A percentile compares a stretch with the other conserved stretches of the same genome.
phyloP scores from a whole-genome alignment of 2,329 filamentous ascomycete species.

The Fusarium tanahbumbuense region DNA sequence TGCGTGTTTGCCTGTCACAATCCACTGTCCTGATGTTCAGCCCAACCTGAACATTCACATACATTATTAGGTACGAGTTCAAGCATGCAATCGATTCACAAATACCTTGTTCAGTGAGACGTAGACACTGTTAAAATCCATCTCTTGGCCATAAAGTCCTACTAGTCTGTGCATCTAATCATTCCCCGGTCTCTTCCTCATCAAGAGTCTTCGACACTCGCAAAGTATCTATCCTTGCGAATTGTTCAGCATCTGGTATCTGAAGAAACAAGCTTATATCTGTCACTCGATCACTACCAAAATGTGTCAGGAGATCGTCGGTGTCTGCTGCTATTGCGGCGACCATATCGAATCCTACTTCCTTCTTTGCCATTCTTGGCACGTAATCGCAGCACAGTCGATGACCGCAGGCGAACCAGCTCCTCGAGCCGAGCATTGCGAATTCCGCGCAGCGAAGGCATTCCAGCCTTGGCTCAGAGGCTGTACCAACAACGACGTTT shows the following conservation, averaged over 20 bases:
- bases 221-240: neutral
- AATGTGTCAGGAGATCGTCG: conserved; percentile 22
- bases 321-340: conserved; percentile 26
- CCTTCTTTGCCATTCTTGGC: conserved; percentile 8
- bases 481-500: conserved; percentile 24
- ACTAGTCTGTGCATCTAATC: neutral
- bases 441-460: neutral
- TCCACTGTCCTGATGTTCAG: neutral
- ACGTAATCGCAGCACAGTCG: neutral
- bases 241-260: neutral
- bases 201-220: neutral
- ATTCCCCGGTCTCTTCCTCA: neutral
- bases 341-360: conserved; percentile 12
- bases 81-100: neutral
- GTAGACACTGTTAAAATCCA: neutral
- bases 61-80: neutral
- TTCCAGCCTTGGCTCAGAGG: conserved; percentile 13
- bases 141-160: neutral
- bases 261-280: neutral
- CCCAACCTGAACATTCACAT: neutral
- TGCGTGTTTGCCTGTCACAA: neutral
- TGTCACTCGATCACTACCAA: neutral
- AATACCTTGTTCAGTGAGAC: neutral
- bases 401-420: neutral
- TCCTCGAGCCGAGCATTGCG: neutral